Base-by-base conservation (phyloP, 805 yeast genomes). In the Jamesozyma jinghongensis region DNA sequence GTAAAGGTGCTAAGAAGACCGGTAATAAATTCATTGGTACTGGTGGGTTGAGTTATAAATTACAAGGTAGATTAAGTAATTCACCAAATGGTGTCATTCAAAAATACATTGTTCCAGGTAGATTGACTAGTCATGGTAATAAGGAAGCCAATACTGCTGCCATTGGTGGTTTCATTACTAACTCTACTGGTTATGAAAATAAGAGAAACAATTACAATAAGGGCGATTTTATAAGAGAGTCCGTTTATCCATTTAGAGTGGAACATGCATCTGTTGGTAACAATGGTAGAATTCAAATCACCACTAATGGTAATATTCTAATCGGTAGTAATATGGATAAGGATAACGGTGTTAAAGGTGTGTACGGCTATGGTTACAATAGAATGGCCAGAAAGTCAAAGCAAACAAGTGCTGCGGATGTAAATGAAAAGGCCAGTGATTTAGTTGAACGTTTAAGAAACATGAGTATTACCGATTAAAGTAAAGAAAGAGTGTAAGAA, bases 1-100 rank as follows among this genome's bases (percentile, higher is more conserved):
- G 31, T 4, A 12, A 20, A 5, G 26, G 14, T 30, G 13, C 19
- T 3, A 52, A 52, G 28, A 12, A 10, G n/a, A 11, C 13, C 5
- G 31, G n/a, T 7, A 47, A 46, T 32, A 58, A 59, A 20, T 57
- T 75, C 35, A 71, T 79, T 40, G 94, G 87, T 26, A 74, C 83
- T 6, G 94, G 82, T 22, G 95, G 95, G 5, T 69, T 85, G 44
- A 73, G 85, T 1, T 85, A 84, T 52, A 68, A 67, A 31, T 71
- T 81, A 45, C 72, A 70, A 43, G 94, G 94, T 5, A 73, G 85
- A 57, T 63, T 85, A 30, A 56, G 66, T 43, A 81, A 77, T 57
- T 68, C 82, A 3, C 92, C 94, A 18, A 75, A 79, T 52, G 94
- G 95, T 37, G 62, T 77, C 19, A 65, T 71, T 36, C 60, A 63